These are phyloP conservation scores for Cryptococcus wingfieldii DNA, from an alignment of 1,284 basidiomycete species.

Conservation along the genomic window DNA sequence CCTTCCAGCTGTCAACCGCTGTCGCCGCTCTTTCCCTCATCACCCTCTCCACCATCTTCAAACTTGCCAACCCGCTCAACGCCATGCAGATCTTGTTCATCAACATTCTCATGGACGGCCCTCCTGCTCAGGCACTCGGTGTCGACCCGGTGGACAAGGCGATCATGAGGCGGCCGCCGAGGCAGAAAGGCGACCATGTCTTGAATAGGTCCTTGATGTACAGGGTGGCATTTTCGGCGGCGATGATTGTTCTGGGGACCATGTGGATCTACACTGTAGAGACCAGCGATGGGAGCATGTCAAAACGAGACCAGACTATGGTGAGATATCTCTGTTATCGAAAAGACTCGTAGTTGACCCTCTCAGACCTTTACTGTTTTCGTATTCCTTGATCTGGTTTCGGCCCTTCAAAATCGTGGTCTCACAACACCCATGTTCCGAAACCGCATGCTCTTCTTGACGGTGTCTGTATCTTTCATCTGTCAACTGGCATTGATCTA, in stretches of 20 bases:
- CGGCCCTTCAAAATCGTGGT: slow-evolving; percentile 89
- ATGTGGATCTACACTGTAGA: slow-evolving; percentile 82
- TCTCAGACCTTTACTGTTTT: slow-evolving; percentile 89
- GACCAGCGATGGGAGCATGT: slow-evolving; percentile 73
- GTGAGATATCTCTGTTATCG: slow-evolving; percentile 51
- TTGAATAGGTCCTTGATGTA: slow-evolving; percentile 68
- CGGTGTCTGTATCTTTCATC: slow-evolving; percentile 76
- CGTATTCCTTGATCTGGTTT: slow-evolving; percentile 93
- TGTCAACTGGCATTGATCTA: slow-evolving; percentile 84
- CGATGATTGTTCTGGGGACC: slow-evolving; percentile 83
- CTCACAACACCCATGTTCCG: slow-evolving; percentile 70
- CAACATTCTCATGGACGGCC: slow-evolving; percentile 99
- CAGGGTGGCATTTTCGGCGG: slow-evolving; percentile 83
- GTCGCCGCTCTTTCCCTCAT: slow-evolving; percentile 92
- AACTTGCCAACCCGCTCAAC: slow-evolving; percentile 86
- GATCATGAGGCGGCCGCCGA: slow-evolving; percentile 82
- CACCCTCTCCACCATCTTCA: slow-evolving; percentile 84
- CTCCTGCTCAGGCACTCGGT: slow-evolving; percentile 90
- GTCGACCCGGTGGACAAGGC: slow-evolving; percentile 92
- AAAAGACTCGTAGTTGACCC: not conserved
- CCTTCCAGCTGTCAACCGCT: slow-evolving; percentile 95
- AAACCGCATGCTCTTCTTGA: slow-evolving; percentile 85
- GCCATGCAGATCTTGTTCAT: slow-evolving; percentile 99
- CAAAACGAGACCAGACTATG: slow-evolving; percentile 87
- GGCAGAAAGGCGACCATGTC: slow-evolving; percentile 83